Evolutionary conservation across 2,329 filamentous ascomycete species (phyloP), one percentile per base, ranked within the genome.

Genomic region (Pseudogymnoascus sp.): DNA sequence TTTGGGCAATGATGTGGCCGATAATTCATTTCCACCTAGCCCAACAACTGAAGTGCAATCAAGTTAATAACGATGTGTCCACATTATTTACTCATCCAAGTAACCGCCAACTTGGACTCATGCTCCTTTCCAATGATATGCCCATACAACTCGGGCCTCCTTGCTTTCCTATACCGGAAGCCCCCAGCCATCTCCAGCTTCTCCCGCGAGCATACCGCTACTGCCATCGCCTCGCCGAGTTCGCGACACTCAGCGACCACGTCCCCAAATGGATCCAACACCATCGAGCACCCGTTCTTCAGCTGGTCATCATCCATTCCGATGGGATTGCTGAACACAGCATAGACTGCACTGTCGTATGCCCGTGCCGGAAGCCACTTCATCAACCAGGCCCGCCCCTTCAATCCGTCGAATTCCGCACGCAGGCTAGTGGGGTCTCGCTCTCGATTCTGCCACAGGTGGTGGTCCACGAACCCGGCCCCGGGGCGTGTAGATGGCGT

Each of bases 291-390:
- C 21, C 64, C 64, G 38, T 66, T 66, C 61, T 66, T 66, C 10
- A 66, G 33, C 31, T 66, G 64, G 25, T 66, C 61, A 14, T 64
- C 42, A 59, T 64, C 63, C 63, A 64, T 64, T 18, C 63, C 62
- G 42, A 67, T 65, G 7, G 65, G 66, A 31, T 65, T 67, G 53
- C 61, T 63, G 35, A 67, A 65, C 5, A 66, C 65, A 3, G 62
- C 65, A 50, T 66, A 67, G 14, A 67, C 11, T 7, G 47, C 65
- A 60, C 60, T 67, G 37, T 67, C 66, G 35, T 67, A 67, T 35
- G 66, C 66, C 21, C 65, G 25, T 8, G 64, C 63, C 8, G 63
- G 66, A n/a, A 67, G 61, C 66, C 65, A 67, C 38, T 65, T 67
- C 65, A 67, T 67, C 37, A 66, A 31, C 61, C 66, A 66, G 5